These are phyloP conservation scores for Infundibulicybe gibba DNA, from an alignment of 768 basidiomycete genomes.

Conservation along the genomic window DNA sequence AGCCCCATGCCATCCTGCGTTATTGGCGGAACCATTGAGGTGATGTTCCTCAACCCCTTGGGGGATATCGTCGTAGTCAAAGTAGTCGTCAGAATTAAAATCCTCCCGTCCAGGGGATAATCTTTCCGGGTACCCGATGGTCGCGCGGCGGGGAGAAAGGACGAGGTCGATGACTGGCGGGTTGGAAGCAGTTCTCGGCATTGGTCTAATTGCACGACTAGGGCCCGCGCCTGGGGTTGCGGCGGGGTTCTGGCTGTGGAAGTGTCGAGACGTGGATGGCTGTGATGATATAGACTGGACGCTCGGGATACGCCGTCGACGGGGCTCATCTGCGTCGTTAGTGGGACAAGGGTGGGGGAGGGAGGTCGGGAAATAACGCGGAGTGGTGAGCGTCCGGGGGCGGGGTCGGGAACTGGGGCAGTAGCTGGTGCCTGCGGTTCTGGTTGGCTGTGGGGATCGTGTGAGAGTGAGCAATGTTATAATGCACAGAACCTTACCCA, in stretches of 20 bases:
- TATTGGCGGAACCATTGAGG: neutral
- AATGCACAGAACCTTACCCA: conserved; percentile 47
- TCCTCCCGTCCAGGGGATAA: conserved; percentile 11
- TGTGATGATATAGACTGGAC: neutral
- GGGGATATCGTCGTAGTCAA: neutral
- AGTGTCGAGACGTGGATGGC: too few relatives aligned
- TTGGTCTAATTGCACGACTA: neutral
- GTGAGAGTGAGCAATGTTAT: conserved; percentile 9
- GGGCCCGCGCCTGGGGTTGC: neutral
- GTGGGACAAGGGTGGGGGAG: conserved; percentile 14
- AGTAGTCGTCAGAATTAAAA: conserved; percentile 11
- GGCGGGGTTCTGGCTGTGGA: neutral
- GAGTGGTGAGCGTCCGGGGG: conserved; percentile 29
- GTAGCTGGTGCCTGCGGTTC: conserved; percentile 8
- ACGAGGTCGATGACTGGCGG: conserved; percentile 11
- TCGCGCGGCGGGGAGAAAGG: conserved; percentile 10
- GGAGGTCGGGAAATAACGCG: conserved; percentile 34
- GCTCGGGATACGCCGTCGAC: conserved; percentile 30
- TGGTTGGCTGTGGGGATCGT: conserved; percentile 10
- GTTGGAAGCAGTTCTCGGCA: conserved; percentile 1
- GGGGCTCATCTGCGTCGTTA: conserved; percentile 34
- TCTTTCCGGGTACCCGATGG: neutral
- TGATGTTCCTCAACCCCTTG: neutral
- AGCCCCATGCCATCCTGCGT: neutral
- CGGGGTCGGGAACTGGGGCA: conserved; percentile 9